Conservation (phyloP, 2,329 filamentous ascomycete species). For the Hymenoscyphus scutula region DNA sequence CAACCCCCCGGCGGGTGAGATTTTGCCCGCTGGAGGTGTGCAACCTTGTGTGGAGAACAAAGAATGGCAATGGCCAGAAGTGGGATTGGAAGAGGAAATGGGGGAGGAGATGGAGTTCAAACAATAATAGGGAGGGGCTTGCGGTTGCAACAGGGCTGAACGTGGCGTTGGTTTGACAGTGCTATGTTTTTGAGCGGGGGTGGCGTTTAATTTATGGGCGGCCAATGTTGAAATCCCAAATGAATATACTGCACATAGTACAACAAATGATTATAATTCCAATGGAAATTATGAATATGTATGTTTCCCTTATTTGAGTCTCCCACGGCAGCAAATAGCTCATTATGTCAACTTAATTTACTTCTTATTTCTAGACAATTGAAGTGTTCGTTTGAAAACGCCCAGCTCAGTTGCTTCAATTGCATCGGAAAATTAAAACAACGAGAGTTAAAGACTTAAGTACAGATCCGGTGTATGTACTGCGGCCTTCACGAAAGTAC, state of each 20-base stretch:
- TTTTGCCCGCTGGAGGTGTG: neutral
- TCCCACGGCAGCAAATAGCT: no score
- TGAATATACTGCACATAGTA: neutral
- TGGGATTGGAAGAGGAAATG: neutral
- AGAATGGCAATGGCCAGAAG: slow-evolving; percentile 13
- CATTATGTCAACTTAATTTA: no score
- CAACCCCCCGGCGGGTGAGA: neutral
- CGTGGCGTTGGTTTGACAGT: neutral
- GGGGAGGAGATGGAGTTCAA: slow-evolving; percentile 2
- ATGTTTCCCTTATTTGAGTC: neutral
- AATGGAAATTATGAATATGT: neutral
- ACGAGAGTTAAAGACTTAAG: no score
- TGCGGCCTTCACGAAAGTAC: no score
- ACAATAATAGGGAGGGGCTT: neutral
- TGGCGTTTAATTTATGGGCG: slow-evolving; percentile 1
- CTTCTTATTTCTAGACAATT: no score
- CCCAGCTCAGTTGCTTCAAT: no score
- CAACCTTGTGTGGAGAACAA: slow-evolving; percentile 6
- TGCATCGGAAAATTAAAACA: no score
- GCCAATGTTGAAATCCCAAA: neutral
- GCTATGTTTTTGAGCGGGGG: neutral
- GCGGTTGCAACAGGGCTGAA: neutral
- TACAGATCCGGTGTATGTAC: no score
- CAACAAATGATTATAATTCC: neutral
- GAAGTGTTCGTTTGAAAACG: no score